Base-by-base conservation (phyloP, 768 basidiomycete genomes). In the Melanogaster broomeanus region DNA sequence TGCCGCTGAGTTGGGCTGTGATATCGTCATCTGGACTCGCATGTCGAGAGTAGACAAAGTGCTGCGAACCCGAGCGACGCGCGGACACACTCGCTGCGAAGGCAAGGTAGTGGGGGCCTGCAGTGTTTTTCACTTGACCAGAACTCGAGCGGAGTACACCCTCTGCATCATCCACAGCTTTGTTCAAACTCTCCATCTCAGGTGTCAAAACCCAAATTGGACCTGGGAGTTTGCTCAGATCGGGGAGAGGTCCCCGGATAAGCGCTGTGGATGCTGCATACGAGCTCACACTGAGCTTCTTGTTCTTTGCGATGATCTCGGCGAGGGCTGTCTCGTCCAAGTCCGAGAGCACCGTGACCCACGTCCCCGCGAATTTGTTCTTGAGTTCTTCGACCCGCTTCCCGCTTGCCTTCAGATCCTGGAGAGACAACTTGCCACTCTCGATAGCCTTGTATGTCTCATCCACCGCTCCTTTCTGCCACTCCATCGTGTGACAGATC, bases 401-500 rank as follows among this genome's bases (percentile, higher is more conserved):
- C 8, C 76, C 77, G 40, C 85, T 81, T 31, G 53, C 57, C 50
- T 56, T 51, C 35, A 86, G 52, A 33, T 64, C 70, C 2, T 67
- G 74, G 10, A 74, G 50, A 0, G 66, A 58, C 24, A 88, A 51
- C 16, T 65, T 53, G 4, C 82, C 82, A 2, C 59, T 59, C 42
- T 68, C 61, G n/a, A 85, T 61, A 0, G 84, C 85, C 15, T 63
- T 61, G 60, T 78, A 86, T 2, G 77, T 74, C 21, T 66, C 72
- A 51, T 81, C 72, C 2, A 89, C 52, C 0, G 85, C 82, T 0
- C 76, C 79, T 12, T 66, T 67, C 55, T 88, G 86, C 51, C 74
- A 65, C 13, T 66, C 69, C 48, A 80, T 76, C 8, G 76, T 81
- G 59, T 88, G 88, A 55, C 87, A 89, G 37, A 87, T 80, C 87